phyloP scores from a whole-genome alignment of 2,329 filamentous ascomycete species.

The Ophiostoma sp. region DNA sequence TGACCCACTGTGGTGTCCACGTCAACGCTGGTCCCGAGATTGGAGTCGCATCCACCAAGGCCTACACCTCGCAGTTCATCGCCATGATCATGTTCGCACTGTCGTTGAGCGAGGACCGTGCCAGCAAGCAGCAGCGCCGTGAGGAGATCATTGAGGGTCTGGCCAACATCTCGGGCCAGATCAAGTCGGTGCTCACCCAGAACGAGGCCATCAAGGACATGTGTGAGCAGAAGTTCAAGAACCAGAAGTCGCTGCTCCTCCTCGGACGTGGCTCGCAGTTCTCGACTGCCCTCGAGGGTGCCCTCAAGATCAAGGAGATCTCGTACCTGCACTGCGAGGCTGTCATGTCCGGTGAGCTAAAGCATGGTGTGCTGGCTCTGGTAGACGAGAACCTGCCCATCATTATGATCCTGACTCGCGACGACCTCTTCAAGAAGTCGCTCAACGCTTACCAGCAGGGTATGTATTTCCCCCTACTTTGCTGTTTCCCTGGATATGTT shows the following conservation, averaged over 20 bases:
- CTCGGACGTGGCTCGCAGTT: slow-evolving; percentile 95
- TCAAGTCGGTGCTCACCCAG: slow-evolving; percentile 86
- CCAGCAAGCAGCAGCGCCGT: slow-evolving; percentile 87
- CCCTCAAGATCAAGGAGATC: slow-evolving; percentile 99
- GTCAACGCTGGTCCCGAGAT: slow-evolving; percentile 99
- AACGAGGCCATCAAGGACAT: slow-evolving; percentile 93
- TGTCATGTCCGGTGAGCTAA: slow-evolving; percentile 99
- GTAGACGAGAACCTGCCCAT: slow-evolving; percentile 98
- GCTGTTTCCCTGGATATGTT: not conserved
- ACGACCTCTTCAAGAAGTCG: slow-evolving; percentile 97
- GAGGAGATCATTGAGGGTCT: slow-evolving; percentile 97
- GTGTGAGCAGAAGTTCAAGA: slow-evolving; percentile 88
- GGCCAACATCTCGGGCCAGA: slow-evolving; percentile 81
- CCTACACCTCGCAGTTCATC: slow-evolving; percentile 98
- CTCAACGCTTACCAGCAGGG: slow-evolving; percentile 98
- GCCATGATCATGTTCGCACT: slow-evolving; percentile 99
- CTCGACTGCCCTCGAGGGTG: slow-evolving; percentile 94
- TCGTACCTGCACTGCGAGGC: slow-evolving; percentile 99
- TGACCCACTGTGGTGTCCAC: slow-evolving; percentile 99
- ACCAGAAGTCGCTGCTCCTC: slow-evolving; percentile 93
- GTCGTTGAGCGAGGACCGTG: slow-evolving; percentile 92
- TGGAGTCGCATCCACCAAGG: slow-evolving; percentile 98
- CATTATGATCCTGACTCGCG: slow-evolving; percentile 98
- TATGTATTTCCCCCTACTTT: slow-evolving; percentile 44
- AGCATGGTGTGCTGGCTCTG: slow-evolving; percentile 95